phyloP scores from a whole-genome alignment of 768 basidiomycete species.

The Leccinum rimulosum region DNA sequence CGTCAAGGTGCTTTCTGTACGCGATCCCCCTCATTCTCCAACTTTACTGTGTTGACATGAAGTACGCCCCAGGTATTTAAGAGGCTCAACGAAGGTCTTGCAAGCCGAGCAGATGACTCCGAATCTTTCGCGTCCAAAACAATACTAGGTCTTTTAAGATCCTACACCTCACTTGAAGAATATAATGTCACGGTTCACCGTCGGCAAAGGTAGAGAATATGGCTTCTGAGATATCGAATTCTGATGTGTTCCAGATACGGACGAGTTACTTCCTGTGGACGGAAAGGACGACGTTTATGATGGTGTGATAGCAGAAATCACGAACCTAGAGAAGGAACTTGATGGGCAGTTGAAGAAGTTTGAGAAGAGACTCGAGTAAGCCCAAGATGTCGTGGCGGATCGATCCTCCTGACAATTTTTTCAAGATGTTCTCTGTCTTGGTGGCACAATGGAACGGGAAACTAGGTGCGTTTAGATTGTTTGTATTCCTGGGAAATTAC shows the following conservation, averaged over 20 bases:
- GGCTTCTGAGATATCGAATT: slow-evolving; percentile 12
- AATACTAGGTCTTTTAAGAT: slow-evolving; percentile 69
- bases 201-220: slow-evolving; percentile 52
- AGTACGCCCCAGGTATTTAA: slow-evolving; percentile 64
- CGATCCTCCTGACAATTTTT: slow-evolving; percentile 19
- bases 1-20: slow-evolving; percentile 72
- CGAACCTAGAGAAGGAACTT: slow-evolving; percentile 65
- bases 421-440: slow-evolving; percentile 49
- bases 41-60: slow-evolving; percentile 2
- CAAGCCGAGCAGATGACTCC: slow-evolving; percentile 57
- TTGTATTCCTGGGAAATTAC: neutral
- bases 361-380: slow-evolving; percentile 65
- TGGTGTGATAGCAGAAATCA: slow-evolving; percentile 67
- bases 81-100: slow-evolving; percentile 66
- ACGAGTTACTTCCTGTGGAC: slow-evolving; percentile 74
- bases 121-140: slow-evolving; percentile 76
- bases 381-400: slow-evolving; percentile 4
- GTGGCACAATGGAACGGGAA: slow-evolving; percentile 81
- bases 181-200: slow-evolving; percentile 63
- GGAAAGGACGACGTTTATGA: slow-evolving; percentile 90
- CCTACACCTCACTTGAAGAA: slow-evolving; percentile 62
- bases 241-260: slow-evolving; percentile 44
- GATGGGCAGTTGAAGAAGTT: slow-evolving; percentile 65
- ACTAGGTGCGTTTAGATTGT: slow-evolving; percentile 51
- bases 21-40: slow-evolving; percentile 11